Conservation (phyloP, 2,329 filamentous ascomycete genomes). For the Aspergillus nomiae region DNA sequence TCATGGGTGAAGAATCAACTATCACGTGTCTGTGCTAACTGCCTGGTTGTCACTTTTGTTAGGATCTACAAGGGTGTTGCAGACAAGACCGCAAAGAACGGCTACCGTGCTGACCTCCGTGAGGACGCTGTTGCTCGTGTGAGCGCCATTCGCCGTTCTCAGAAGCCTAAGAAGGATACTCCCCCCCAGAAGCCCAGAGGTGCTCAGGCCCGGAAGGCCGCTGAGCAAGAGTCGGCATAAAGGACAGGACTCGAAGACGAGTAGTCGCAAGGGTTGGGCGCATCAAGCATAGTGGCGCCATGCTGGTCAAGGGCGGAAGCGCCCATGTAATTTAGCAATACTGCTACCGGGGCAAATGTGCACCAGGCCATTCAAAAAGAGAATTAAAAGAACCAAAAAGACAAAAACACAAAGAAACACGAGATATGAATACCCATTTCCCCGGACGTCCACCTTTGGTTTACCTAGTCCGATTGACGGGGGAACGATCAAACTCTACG, state of each 20-base stretch:
- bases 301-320: constrained; percentile 28
- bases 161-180: constrained; percentile 75
- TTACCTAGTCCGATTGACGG: not conserved
- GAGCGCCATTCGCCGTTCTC: constrained; percentile 78
- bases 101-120: constrained; percentile 82
- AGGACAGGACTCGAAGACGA: constrained; percentile 13
- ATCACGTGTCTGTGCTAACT: constrained; percentile 18
- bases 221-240: constrained; percentile 41
- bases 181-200: constrained; percentile 76
- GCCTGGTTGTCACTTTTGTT: constrained; percentile 4
- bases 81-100: constrained; percentile 76
- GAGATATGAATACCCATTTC: not conserved
- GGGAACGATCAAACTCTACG: not conserved
- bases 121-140: constrained; percentile 80
- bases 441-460: not conserved
- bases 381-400: constrained; percentile 18
- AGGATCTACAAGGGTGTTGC: constrained; percentile 91
- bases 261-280: constrained; percentile 14
- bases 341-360: constrained; percentile 19
- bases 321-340: constrained; percentile 36
- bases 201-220: constrained; percentile 73
- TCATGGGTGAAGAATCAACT: not conserved
- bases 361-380: constrained; percentile 15
- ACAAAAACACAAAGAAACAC: constrained; percentile 9
- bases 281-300: constrained; percentile 21